Percentiles rank a stretch among this genome's conserved stretches.
Conservation (phyloP, 1,139 yeast genomes). For the Kodamaea suecica region DNA sequence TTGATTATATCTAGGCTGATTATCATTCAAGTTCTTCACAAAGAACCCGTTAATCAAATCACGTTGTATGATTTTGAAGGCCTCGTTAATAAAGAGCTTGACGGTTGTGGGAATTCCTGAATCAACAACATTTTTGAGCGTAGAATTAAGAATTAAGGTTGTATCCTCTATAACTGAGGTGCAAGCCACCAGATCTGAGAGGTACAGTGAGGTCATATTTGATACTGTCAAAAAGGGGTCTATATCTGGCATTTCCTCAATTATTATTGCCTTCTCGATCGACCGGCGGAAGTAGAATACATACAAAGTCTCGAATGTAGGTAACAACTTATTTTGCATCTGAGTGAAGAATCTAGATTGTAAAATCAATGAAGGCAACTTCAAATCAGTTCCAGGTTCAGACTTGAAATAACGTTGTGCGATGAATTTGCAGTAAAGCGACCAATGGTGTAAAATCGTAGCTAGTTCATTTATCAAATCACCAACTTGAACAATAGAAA, state of each 20-base stretch:
- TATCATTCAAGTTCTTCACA: constrained; percentile 52
- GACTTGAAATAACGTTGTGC: constrained; percentile 46
- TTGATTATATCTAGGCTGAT: constrained; percentile 52
- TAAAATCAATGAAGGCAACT: constrained; percentile 51
- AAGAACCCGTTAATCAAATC: constrained; percentile 42
- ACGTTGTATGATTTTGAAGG: constrained; percentile 30
- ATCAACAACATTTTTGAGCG: constrained; percentile 56
- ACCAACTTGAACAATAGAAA: constrained; percentile 52
- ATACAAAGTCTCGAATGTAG: constrained; percentile 61
- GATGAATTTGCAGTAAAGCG: constrained; percentile 74
- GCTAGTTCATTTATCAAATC: constrained; percentile 65
- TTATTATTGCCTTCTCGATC: constrained; percentile 73
- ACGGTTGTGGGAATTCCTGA: constrained; percentile 59
- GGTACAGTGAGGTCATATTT: constrained; percentile 8
- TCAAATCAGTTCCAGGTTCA: constrained; percentile 18
- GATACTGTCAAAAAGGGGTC: constrained; percentile 26
- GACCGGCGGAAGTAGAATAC: constrained; percentile 73
- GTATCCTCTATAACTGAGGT: constrained; percentile 88
- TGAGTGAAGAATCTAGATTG: constrained; percentile 64
- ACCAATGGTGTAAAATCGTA: constrained; percentile 81
- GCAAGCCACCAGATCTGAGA: constrained; percentile 61
- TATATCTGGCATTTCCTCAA: constrained; percentile 69
- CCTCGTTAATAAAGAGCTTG: constrained; percentile 44
- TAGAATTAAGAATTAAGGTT: constrained; percentile 66
- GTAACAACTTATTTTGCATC: constrained; percentile 50